Evolutionary conservation across 495 filamentous ascomycete species (phyloP), one percentile per base, ranked within the genome.

Genomic region (Tuber brumale): DNA sequence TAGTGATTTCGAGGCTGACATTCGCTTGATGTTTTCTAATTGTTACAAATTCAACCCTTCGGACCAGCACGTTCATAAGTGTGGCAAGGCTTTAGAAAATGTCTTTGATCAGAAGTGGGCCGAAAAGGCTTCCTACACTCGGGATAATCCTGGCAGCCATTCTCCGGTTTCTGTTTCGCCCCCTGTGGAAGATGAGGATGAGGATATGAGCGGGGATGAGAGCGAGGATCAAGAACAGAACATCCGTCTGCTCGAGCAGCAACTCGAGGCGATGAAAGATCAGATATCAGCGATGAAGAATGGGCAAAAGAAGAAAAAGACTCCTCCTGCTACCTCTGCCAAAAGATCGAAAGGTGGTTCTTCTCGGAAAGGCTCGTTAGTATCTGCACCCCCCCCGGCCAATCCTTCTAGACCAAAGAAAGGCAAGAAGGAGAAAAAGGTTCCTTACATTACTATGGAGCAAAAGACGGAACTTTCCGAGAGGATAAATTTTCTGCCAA

Each of bases 1-100:
- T 8, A 92, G 92, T 83, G 95, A 98, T 48, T 93, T 99, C 78
- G 91, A 97, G 78, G 85, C 85, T 57, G 95, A 99, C 82, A 88
- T 97, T 70, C 88, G 88, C 35, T 88, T 92, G 70, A 95, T 99
- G 76, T 90, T 98, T 81, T 88, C 89, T 74, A 98, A 98, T 83
- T 97, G 95, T 83, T 93, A 88, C 85, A 90, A 91, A 41, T 99
- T 97, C 88, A 99, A 99, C 82, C 91, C 93, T 44, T 85, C 86
- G 1, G 89, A 88, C n/a, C 93, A 97, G 79, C 86, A 89, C 0
- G 91, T 96, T 18, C 89, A 92, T 76, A 66, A 84, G 7, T 86
- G 91, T 80, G 95, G 93, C 19, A 88, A 91, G 77, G 85, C 89
- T 70, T 85, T 96, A 7, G 88, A 95, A 81, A 86, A 87, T 21